phyloP scores from a whole-genome alignment of 768 basidiomycete species.

The Myochromella boudieri region DNA sequence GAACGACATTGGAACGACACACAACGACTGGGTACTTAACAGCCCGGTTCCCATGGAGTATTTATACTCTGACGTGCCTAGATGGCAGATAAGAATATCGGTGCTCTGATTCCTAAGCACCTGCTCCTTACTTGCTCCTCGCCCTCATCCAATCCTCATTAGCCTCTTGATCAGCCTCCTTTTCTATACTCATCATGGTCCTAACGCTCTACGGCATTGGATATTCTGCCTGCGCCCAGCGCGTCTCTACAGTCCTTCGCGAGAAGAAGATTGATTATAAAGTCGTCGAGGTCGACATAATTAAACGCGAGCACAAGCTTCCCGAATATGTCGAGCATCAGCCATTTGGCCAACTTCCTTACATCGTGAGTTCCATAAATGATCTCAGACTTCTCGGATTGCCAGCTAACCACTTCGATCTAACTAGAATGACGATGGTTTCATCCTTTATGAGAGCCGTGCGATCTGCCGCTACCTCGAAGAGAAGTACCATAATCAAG shows the following conservation, averaged over 20 bases:
- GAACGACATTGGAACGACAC: too few relatives aligned
- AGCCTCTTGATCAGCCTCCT: too few relatives aligned
- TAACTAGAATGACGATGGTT: constrained; percentile 16
- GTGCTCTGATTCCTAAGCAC: too few relatives aligned
- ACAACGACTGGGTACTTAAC: too few relatives aligned
- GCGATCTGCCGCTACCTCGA: constrained; percentile 52
- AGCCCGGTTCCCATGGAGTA: too few relatives aligned
- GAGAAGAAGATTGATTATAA: constrained; percentile 51
- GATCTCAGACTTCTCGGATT: not conserved
- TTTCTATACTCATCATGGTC: too few relatives aligned
- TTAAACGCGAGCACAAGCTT: constrained; percentile 35
- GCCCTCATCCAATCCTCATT: too few relatives aligned
- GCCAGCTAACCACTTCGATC: not conserved
- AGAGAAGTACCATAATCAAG: constrained; percentile 40
- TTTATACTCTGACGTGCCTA: too few relatives aligned
- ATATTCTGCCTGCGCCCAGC: constrained; percentile 40
- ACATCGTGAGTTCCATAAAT: constrained; percentile 33
- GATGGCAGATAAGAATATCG: too few relatives aligned
- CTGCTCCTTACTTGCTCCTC: too few relatives aligned
- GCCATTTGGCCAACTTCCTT: constrained; percentile 58
- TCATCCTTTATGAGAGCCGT: constrained; percentile 36
- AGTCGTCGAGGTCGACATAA: constrained; percentile 36
- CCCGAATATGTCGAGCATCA: constrained; percentile 38
- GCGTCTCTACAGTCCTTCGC: constrained; percentile 41
- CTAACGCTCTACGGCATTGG: constrained; percentile 33